Conservation (phyloP, 176 grass and related monocot species). For the Raddia guianensis region DNA sequence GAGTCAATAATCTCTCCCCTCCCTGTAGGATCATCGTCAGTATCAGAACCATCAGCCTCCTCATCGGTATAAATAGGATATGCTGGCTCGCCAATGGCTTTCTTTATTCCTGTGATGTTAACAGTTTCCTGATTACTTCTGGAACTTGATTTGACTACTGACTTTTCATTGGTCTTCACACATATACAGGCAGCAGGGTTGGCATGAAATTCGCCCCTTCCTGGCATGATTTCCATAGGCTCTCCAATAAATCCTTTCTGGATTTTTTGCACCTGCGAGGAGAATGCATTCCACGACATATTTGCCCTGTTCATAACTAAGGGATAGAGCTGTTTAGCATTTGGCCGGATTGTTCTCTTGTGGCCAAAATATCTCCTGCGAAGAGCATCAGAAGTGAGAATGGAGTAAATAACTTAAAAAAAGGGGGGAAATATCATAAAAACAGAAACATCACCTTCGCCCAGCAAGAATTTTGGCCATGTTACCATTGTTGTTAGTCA, state of each 20-base stretch:
- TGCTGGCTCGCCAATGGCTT: constrained; percentile 27
- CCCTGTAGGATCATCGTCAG: constrained; percentile 48
- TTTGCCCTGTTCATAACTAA: constrained; percentile 62
- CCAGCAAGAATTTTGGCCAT: constrained; percentile 88
- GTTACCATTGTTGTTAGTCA: constrained; percentile 86
- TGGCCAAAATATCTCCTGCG: constrained; percentile 88
- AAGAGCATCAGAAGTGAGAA: constrained; percentile 24
- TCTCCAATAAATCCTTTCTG: constrained; percentile 88
- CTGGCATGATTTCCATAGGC: constrained; percentile 69
- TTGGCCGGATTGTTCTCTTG: constrained; percentile 83
- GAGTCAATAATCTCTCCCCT: constrained; percentile 10
- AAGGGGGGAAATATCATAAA: not conserved
- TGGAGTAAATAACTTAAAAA: constrained; percentile 6
- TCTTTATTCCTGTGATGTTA: not conserved
- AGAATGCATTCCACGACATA: constrained; percentile 79
- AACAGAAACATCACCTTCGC: constrained; percentile 56
- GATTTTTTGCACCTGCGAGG: constrained; percentile 50
- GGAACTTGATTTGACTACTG: constrained; percentile 17
- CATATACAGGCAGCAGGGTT: constrained; percentile 77
- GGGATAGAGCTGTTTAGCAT: constrained; percentile 79
- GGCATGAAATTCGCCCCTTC: constrained; percentile 83
- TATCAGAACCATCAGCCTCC: constrained; percentile 52
- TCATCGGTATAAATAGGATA: constrained; percentile 51
- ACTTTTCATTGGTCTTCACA: constrained; percentile 29
- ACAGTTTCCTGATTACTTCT: constrained; percentile 9